Conservation (phyloP, 768 basidiomycete species). For the Phlebiopsis gigantea region DNA sequence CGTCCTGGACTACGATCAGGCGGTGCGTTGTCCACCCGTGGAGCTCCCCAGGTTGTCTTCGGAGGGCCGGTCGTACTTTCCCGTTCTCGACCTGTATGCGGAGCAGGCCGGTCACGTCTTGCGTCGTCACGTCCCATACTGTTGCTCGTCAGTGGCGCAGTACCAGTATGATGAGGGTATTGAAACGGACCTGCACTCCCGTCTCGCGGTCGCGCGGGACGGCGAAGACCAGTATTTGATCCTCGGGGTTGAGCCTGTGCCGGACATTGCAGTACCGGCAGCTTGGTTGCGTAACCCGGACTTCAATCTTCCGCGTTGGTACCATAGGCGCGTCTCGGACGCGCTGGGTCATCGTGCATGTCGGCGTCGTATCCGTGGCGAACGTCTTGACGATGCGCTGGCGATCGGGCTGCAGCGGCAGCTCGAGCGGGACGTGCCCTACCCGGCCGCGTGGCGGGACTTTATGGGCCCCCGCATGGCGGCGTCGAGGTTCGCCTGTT, state of each 20-base stretch:
- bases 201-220: no score
- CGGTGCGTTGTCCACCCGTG: not conserved
- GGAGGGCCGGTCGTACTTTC: not conserved
- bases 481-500: not conserved
- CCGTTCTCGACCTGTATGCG: not conserved
- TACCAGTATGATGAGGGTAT: no score
- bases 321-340: not conserved
- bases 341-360: not conserved
- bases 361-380: not conserved
- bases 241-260: not conserved
- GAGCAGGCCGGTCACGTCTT: not conserved
- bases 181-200: no score
- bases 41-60: not conserved
- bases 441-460: not conserved
- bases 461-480: not conserved
- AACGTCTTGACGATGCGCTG: not conserved
- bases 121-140: not conserved
- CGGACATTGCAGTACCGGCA: not conserved
- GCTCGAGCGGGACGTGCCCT: not conserved
- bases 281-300: not conserved
- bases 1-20: not conserved
- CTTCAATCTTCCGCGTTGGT: slow-evolving; percentile 5
- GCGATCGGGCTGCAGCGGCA: not conserved
- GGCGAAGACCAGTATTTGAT: not conserved
- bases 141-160: no score